phyloP scores from a whole-genome alignment of 331 rosid species.

The Malus hybrid region DNA sequence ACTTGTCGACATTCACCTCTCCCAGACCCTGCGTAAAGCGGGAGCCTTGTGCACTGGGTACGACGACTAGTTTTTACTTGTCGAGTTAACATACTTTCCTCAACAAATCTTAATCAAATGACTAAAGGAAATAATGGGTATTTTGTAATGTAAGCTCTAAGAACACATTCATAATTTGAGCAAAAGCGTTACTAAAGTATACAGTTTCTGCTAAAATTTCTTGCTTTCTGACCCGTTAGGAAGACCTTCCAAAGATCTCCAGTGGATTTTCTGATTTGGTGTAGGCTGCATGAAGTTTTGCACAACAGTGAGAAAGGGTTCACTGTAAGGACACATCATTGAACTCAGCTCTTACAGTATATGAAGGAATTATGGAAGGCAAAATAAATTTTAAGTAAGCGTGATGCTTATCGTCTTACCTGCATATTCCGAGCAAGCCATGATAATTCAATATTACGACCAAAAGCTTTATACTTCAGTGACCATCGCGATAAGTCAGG shows the following conservation, averaged over 20 bases:
- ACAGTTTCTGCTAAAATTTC: not conserved
- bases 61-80: not conserved
- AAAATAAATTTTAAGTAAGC: not conserved
- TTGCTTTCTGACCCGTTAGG: slow-evolving; percentile 59
- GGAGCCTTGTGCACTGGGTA: too few species aligned
- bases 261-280: slow-evolving; percentile 88
- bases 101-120: not conserved
- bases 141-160: not conserved
- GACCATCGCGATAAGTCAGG: slow-evolving; percentile 90
- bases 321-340: not conserved
- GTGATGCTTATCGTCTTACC: slow-evolving; percentile 32
- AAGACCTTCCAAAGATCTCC: slow-evolving; percentile 96
- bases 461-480: slow-evolving; percentile 77
- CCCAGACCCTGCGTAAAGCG: too few species aligned
- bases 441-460: slow-evolving; percentile 67
- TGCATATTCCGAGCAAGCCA: slow-evolving; percentile 99
- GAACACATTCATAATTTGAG: not conserved
- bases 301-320: slow-evolving; percentile 13
- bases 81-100: not conserved
- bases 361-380: not conserved
- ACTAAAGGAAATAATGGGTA: not conserved
- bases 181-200: too few species aligned
- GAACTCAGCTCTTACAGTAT: not conserved
- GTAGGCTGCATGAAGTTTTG: slow-evolving; percentile 60
- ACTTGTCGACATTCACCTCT: too few species aligned